These are phyloP conservation scores for Botrytis squamosa DNA, from an alignment of 2,329 filamentous ascomycete genomes.

Conservation along the genomic window DNA sequence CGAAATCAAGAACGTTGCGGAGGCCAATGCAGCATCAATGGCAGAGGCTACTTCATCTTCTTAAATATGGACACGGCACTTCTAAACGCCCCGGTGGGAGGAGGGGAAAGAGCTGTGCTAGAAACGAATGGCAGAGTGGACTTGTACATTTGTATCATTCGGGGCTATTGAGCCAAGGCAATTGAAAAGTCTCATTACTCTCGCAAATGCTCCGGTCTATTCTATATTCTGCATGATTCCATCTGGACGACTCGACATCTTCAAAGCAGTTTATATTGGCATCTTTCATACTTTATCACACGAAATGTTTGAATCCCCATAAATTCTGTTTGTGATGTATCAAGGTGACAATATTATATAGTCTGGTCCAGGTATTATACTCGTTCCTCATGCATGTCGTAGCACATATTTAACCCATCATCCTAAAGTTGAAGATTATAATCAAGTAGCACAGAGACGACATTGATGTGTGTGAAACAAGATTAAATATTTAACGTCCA, in stretches of 20 bases:
- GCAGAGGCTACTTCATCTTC: constrained; percentile 32
- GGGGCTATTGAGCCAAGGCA: constrained; percentile 25
- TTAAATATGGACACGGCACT: constrained; percentile 24
- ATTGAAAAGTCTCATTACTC: constrained; percentile 22
- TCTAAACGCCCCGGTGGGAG: constrained; percentile 15
- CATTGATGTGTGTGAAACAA: constrained; percentile 3
- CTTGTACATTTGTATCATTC: constrained; percentile 39
- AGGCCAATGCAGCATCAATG: constrained; percentile 49
- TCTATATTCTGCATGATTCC: background rate
- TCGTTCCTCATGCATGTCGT: background rate
- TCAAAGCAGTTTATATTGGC: background rate
- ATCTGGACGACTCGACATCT: background rate
- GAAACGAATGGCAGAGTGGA: constrained; percentile 16
- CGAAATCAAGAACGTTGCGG: constrained; percentile 70
- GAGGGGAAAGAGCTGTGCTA: constrained; percentile 15
- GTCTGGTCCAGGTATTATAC: background rate
- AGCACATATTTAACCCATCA: constrained; percentile 1
- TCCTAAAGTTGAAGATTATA: background rate
- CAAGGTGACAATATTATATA: background rate
- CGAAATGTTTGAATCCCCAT: background rate
- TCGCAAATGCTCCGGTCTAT: background rate
- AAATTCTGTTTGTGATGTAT: background rate
- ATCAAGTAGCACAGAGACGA: background rate
- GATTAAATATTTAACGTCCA: background rate
- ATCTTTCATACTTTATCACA: background rate